Base-by-base conservation (phyloP, 1,284 basidiomycete genomes). In the Apiotrichum akiyoshidainum region DNA sequence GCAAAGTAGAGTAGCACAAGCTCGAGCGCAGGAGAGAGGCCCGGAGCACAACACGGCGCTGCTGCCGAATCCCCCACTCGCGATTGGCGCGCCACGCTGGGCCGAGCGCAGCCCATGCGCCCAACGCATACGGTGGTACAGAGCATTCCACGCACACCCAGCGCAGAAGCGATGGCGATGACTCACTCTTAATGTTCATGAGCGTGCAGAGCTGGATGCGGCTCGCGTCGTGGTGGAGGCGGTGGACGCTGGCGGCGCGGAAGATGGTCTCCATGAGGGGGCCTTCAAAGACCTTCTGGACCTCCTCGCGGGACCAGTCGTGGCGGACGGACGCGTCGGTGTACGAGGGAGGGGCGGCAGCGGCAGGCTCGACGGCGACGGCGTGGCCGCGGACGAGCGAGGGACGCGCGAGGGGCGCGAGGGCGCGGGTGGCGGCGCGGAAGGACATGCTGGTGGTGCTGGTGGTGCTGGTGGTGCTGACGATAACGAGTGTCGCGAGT, bases 111-210 rank as follows among this genome's bases (percentile, higher is more conserved):
- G 26, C 26, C 4, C 26, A 31, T 7, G 26, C 26, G 7, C 26
- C 26, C 7, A 3, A 31, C 7, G 4, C 26, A 31, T 7, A 31
- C 26, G 4, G 26, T 7, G 7, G 3, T 31, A 3, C 26, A 31
- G n/a, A n/a, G 26, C 26, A 13, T 12, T 22, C 12, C 19, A 46
- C 37, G 14, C 37, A 6, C 5, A 37, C 7, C 7, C 13, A 35
- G 7, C 5, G 5, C 40, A 41, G 40, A 8, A n/a, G 8, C 40
- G n/a, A 40, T 11, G 14, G n/a, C 10, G 40, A 4, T 16, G 2
- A 83, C 88, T 65, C 74, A 92, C 90, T 94, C 80, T 99, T 99
- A 79, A 99, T 99, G 77, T 98, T 99, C 90, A 98, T 94, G 35
- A 99, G 83, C 2, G 95, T 98, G 74, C 94, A 98, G 26, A 99